phyloP scores from a whole-genome alignment of 306 rosid genomes.

The Senna tora region DNA sequence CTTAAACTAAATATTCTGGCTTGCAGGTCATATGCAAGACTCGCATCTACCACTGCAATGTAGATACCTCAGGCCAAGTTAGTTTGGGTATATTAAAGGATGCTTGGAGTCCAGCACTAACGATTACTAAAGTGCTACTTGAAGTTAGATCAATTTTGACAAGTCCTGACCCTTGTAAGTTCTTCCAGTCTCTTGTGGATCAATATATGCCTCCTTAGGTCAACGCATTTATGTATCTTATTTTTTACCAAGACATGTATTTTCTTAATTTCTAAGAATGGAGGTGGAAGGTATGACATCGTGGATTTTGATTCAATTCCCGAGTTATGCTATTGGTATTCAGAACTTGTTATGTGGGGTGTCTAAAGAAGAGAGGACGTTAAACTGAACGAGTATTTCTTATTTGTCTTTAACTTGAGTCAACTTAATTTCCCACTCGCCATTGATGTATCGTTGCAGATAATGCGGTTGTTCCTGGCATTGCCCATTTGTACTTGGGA shows the following conservation, averaged over 20 bases:
- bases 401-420: conserved; percentile 5
- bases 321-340: background rate
- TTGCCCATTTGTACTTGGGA: conserved; percentile 75
- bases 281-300: background rate
- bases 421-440: conserved; percentile 11
- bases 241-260: too few relatives aligned
- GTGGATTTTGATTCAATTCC: background rate
- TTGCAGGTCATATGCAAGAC: conserved; percentile 85
- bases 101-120: conserved; percentile 95
- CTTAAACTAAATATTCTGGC: conserved; percentile 13
- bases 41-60: conserved; percentile 90
- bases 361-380: conserved; percentile 4
- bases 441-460: too few relatives aligned
- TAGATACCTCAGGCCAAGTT: conserved; percentile 62
- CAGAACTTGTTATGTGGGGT: background rate
- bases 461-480: conserved; percentile 68
- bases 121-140: conserved; percentile 75
- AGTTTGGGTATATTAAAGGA: conserved; percentile 77
- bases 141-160: conserved; percentile 70
- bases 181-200: conserved; percentile 18
- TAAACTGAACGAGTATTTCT: background rate
- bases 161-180: conserved; percentile 84
- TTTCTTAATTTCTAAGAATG: background rate
- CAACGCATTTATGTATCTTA: background rate
- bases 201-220: too few relatives aligned